phyloP scores from a whole-genome alignment of 2,329 filamentous ascomycete species.

The Xylaria multiplex region DNA sequence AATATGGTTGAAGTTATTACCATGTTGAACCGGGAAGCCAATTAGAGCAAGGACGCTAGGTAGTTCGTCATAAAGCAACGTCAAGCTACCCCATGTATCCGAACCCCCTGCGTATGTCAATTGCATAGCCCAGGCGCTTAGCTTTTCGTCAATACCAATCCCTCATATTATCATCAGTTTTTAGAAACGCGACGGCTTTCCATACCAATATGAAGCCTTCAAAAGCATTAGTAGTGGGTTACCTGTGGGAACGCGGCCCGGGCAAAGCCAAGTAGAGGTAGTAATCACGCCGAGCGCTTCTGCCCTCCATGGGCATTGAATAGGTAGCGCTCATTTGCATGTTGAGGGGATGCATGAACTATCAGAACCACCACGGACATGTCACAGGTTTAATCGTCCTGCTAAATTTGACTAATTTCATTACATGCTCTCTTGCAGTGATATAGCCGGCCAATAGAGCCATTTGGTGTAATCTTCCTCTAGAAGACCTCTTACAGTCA shows the following conservation, averaged over 20 bases:
- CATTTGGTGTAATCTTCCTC: conserved; percentile 7
- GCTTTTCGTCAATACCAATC: neutral
- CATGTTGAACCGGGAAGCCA: neutral
- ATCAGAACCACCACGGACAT: neutral
- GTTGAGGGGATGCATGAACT: neutral
- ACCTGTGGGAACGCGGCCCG: neutral
- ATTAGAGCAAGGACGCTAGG: neutral
- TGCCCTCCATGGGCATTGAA: neutral
- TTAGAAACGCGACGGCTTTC: neutral
- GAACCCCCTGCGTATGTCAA: neutral
- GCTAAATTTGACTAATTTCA: neutral
- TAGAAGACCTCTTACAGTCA: neutral
- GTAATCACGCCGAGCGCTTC: neutral
- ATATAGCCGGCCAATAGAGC: conserved; percentile 8
- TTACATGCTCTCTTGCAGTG: neutral
- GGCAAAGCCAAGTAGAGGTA: neutral
- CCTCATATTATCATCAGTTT: neutral
- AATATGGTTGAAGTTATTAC: neutral
- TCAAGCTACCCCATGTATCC: neutral
- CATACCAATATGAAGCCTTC: neutral
- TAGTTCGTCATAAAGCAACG: neutral
- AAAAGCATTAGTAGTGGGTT: neutral
- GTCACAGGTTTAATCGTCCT: too few relatives aligned
- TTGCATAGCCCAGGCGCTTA: neutral
- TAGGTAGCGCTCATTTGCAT: neutral